Conservation (phyloP, 345 rosid genomes). For the Brassica carinata region DNA sequence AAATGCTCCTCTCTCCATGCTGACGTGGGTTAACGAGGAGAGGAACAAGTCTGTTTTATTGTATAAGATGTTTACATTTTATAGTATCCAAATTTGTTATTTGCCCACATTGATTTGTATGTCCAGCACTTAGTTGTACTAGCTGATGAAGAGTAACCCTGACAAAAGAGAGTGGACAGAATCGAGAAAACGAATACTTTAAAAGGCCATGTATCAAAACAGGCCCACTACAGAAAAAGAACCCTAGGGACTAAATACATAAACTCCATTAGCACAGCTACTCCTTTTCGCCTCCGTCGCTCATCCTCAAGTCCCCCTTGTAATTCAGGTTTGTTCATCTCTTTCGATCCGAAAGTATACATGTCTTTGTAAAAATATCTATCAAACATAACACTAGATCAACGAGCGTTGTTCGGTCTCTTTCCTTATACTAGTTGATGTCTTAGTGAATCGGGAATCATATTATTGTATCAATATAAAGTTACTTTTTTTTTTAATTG, state of each 20-base stretch:
- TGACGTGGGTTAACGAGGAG: too few species aligned
- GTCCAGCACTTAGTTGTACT: neutral
- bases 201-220: neutral
- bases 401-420: too few species aligned
- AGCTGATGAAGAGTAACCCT: neutral
- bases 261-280: neutral
- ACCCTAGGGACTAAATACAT: neutral
- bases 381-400: neutral
- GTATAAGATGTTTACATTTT: neutral
- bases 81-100: neutral
- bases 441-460: neutral
- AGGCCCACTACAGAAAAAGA: neutral
- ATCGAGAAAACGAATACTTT: neutral
- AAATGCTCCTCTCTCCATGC: too few species aligned
- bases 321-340: slow-evolving; percentile 26
- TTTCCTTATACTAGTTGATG: neutral
- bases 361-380: neutral
- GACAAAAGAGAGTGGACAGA: neutral
- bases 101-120: neutral
- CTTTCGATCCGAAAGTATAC: neutral
- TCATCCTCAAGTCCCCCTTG: slow-evolving; percentile 10
- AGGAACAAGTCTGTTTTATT: too few species aligned
- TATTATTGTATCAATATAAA: neutral
- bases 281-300: neutral
- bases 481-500: neutral